Conservation (phyloP, 768 basidiomycete genomes). For the Cantharellus anzutake region DNA sequence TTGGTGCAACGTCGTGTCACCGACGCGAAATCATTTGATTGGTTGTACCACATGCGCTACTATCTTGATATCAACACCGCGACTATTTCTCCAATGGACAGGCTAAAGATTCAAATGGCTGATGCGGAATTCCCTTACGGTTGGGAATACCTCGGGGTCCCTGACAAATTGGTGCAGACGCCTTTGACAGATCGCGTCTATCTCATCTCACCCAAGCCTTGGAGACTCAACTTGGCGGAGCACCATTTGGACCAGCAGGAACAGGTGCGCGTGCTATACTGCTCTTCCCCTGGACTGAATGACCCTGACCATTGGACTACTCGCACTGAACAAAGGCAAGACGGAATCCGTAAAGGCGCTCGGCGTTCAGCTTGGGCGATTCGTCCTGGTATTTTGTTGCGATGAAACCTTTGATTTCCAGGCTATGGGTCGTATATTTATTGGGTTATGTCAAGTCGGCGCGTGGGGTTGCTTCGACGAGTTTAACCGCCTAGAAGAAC, state of each 20-base stretch:
- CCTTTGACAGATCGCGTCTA: conserved; percentile 95
- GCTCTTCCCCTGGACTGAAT: background rate
- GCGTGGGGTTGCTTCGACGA: conserved; percentile 99
- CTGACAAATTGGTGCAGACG: conserved; percentile 93
- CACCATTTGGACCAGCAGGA: conserved; percentile 96
- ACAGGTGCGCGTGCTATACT: conserved; percentile 39
- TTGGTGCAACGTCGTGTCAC: conserved; percentile 46
- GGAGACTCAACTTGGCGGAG: conserved; percentile 85
- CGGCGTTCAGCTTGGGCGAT: conserved; percentile 90
- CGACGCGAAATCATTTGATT: conserved; percentile 61
- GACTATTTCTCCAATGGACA: conserved; percentile 57
- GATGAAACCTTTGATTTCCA: conserved; percentile 99
- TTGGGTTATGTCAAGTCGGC: conserved; percentile 95
- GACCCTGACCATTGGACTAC: conserved; percentile 2
- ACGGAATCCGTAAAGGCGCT: conserved; percentile 99
- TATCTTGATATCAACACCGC: conserved; percentile 45
- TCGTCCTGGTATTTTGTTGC: conserved; percentile 99
- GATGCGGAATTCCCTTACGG: conserved; percentile 92
- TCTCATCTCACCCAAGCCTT: conserved; percentile 86
- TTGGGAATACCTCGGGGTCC: conserved; percentile 96
- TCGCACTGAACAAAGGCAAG: conserved; percentile 61
- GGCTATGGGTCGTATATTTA: conserved; percentile 98
- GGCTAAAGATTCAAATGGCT: conserved; percentile 66
- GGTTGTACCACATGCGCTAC: conserved; percentile 98
- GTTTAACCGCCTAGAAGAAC: conserved; percentile 94